Conservation (phyloP, 2,329 filamentous ascomycete species). For the Phoma sp. region DNA sequence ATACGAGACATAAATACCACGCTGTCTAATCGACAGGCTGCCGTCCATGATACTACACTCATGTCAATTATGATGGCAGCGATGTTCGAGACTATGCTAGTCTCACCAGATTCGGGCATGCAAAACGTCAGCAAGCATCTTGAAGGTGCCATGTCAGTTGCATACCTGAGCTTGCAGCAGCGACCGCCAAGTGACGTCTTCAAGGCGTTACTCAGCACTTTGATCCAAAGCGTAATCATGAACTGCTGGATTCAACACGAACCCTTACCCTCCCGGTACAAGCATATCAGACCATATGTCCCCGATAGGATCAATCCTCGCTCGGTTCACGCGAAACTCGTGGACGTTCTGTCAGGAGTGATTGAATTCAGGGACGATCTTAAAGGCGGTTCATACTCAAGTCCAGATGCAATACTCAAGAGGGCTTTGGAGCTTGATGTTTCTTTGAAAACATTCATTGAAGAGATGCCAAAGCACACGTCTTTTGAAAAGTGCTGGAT, state of each 20-base stretch:
- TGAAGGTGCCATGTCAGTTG: slow-evolving; percentile 37
- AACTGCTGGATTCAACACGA: slow-evolving; percentile 38
- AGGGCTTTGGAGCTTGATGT: slow-evolving; percentile 25
- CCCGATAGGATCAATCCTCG: slow-evolving; percentile 11
- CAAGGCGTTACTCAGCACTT: slow-evolving; percentile 21
- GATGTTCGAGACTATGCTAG: slow-evolving; percentile 38
- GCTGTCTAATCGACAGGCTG: slow-evolving; percentile 21
- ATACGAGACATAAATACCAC: slow-evolving; percentile 32
- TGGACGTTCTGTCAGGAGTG: slow-evolving; percentile 28
- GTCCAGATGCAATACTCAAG: slow-evolving; percentile 17
- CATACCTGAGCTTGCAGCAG: slow-evolving; percentile 28
- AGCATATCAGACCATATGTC: slow-evolving; percentile 16
- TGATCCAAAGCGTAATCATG: slow-evolving; percentile 34
- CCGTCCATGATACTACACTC: slow-evolving; percentile 29
- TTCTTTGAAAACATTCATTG: slow-evolving; percentile 20
- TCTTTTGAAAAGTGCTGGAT: slow-evolving; percentile 21
- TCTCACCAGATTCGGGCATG: slow-evolving; percentile 24
- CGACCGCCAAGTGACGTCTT: slow-evolving; percentile 18
- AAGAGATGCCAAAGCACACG: slow-evolving; percentile 23
- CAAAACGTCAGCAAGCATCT: slow-evolving; percentile 37
- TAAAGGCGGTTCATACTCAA: neutral
- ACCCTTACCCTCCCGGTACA: slow-evolving; percentile 26
- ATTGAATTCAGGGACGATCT: slow-evolving; percentile 26
- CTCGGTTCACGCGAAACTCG: slow-evolving; percentile 22
- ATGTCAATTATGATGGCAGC: slow-evolving; percentile 35